Base-by-base conservation (phyloP, 192 early-diverging fungal genomes). In the Spizellomyces sp. region DNA sequence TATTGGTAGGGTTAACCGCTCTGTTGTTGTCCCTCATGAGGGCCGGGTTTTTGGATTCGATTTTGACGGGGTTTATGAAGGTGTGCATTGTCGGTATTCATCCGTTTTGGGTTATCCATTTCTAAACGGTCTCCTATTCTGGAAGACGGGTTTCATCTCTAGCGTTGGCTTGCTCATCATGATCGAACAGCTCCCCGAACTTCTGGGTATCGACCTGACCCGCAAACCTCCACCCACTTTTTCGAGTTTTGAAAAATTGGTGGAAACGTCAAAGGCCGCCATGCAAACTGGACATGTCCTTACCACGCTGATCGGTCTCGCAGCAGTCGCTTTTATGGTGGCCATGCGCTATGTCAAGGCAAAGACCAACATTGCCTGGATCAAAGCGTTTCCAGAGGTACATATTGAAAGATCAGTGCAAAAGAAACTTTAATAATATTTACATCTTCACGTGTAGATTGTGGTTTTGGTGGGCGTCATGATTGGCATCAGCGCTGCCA, bases 1-100 rank as follows among this genome's bases (percentile, higher is more conserved):
- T 82, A 44, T 46, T 82, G 45, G 74, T 76, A 14, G 82, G 82
- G 7, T 21, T 71, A 5, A 46, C 74, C n/a, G 43, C 54, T 15
- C 54, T 84, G 0, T 27, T 68, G 14, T 42, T 82, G 15, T 71
- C 67, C 4, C 6, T 80, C 12, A 41, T 78, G 12, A 52, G 65
- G 22, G 77, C 74, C 6, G 82, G 82, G 6, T 82, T 81, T 59
- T 43, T 82, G 10, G 82, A 79, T 52, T 80, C 77, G 60, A 67
- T 81, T 48, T 42, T 84, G 17, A 71, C 75, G 5, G 80, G 80
- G 0, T 82, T 67, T 57, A 15, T 82, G 47, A 66, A 83, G 41
- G 64, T 70, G 73, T 19, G 71, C 57, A 27, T 59, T 46, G 70
- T 19, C 58, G 44, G 22, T 41, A 45, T 19, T 63, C 22, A 66